These are phyloP conservation scores for Epichloe bromicola DNA, from an alignment of 2,329 filamentous ascomycete species.

Conservation along the genomic window DNA sequence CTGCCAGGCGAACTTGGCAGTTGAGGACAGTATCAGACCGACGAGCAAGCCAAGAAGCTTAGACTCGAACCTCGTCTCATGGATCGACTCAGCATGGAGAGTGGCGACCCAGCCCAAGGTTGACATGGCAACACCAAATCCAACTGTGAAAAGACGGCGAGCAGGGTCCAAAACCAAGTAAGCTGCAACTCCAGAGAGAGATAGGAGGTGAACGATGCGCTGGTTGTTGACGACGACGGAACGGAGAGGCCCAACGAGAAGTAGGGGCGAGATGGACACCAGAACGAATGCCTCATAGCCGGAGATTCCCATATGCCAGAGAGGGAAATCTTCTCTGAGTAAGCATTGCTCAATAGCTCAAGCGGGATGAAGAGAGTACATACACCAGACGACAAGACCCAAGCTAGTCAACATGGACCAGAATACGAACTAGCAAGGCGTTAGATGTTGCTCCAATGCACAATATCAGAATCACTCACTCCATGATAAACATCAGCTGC, in stretches of 20 bases:
- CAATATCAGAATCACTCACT: slow-evolving; percentile 35
- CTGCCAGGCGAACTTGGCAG: slow-evolving; percentile 83
- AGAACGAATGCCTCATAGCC: slow-evolving; percentile 88
- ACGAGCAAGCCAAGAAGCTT: slow-evolving; percentile 69
- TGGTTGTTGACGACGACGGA: slow-evolving; percentile 55
- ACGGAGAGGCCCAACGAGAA: slow-evolving; percentile 62
- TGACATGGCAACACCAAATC: slow-evolving; percentile 66
- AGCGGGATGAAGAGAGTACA: slow-evolving; percentile 23
- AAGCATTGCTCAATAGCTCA: background rate
- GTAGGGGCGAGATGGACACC: slow-evolving; percentile 65
- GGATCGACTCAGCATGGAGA: slow-evolving; percentile 63
- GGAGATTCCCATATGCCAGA: slow-evolving; percentile 98
- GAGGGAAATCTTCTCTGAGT: slow-evolving; percentile 59
- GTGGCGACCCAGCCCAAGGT: slow-evolving; percentile 77
- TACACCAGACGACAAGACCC: slow-evolving; percentile 86
- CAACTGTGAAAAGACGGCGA: slow-evolving; percentile 65
- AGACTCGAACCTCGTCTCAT: slow-evolving; percentile 64
- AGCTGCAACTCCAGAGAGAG: slow-evolving; percentile 64
- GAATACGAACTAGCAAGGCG: slow-evolving; percentile 60
- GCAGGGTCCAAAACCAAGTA: slow-evolving; percentile 64
- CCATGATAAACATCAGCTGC: slow-evolving; percentile 85
- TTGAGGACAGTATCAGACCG: slow-evolving; percentile 71
- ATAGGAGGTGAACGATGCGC: slow-evolving; percentile 60
- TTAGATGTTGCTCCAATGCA: slow-evolving; percentile 9
- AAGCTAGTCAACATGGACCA: slow-evolving; percentile 91